These are phyloP conservation scores for Helianthus tuberosus DNA, from an alignment of 129 eudicot genomes.

Conservation along the genomic window DNA sequence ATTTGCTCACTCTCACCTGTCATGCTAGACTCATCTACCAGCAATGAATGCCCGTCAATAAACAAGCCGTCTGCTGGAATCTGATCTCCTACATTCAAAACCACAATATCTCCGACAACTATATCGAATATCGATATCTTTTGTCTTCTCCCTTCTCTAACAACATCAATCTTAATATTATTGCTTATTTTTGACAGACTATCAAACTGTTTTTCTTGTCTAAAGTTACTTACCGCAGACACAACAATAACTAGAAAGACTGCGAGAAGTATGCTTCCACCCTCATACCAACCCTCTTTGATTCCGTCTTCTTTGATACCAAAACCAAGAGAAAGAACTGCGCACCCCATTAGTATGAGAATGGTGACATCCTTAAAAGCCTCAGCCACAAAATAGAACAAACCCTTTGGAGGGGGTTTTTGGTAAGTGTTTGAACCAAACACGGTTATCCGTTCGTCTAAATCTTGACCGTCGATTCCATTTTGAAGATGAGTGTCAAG, in stretches of 20 bases:
- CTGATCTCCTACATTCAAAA: constrained; percentile 72
- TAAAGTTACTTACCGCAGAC: constrained; percentile 69
- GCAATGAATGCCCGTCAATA: constrained; percentile 70
- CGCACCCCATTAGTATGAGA: constrained; percentile 63
- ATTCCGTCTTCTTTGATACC: constrained; percentile 68
- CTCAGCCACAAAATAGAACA: constrained; percentile 52
- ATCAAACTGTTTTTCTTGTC: constrained; percentile 75
- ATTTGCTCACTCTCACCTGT: constrained; percentile 89
- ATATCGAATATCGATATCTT: constrained; percentile 67
- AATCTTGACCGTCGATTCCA: constrained; percentile 49
- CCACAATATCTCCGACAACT: constrained; percentile 73
- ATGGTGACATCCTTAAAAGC: constrained; percentile 72
- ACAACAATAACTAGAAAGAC: constrained; percentile 74
- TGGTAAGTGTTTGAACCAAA: constrained; percentile 71
- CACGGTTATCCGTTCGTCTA: constrained; percentile 23
- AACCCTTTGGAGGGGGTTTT: constrained; percentile 63
- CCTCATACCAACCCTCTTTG: constrained; percentile 82
- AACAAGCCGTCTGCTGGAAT: constrained; percentile 82
- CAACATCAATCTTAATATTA: constrained; percentile 56
- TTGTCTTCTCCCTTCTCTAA: constrained; percentile 67
- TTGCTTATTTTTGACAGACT: constrained; percentile 72
- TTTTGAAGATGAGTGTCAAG: constrained; percentile 45
- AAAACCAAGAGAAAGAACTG: constrained; percentile 68
- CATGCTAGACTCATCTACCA: constrained; percentile 83
- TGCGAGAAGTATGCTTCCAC: constrained; percentile 81